These are phyloP conservation scores for Przewalskia tangutica DNA, from an alignment of 257 asterid genomes.

Conservation along the genomic window DNA sequence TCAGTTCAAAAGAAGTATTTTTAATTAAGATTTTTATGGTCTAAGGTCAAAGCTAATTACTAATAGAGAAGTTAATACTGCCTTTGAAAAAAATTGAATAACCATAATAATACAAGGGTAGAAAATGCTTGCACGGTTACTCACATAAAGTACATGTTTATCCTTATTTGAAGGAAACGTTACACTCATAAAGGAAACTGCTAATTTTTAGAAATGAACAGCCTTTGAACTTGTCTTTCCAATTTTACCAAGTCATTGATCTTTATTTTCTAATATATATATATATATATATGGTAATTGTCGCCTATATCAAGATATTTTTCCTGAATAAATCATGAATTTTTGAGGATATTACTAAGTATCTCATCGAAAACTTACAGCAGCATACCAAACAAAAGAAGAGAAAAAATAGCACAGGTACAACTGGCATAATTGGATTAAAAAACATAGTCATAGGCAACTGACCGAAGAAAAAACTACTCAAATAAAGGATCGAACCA, in stretches of 20 bases:
- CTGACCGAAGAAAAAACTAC: too few species aligned
- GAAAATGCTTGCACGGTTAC: not conserved
- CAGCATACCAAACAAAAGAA: too few species aligned
- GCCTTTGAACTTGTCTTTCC: not conserved
- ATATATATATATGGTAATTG: too few species aligned
- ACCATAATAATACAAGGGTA: not conserved
- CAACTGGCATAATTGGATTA: too few species aligned
- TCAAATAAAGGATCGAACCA: too few species aligned
- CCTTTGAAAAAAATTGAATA: not conserved
- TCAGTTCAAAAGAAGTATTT: not conserved
- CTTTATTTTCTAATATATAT: too few species aligned
- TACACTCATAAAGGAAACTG: not conserved
- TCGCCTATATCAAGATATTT: not conserved
- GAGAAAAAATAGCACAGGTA: too few species aligned
- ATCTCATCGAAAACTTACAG: too few species aligned
- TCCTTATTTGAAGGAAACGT: constrained; percentile 1
- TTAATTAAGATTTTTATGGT: not conserved
- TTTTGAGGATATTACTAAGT: too few species aligned
- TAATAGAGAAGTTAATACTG: not conserved
- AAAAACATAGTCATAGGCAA: too few species aligned
- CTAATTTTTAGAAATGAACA: not conserved
- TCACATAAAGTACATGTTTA: not conserved
- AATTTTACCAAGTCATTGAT: not conserved
- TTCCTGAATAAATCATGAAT: too few species aligned
- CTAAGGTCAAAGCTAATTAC: too few species aligned